Conservation (phyloP, 768 basidiomycete species). For the Galerina marginata region DNA sequence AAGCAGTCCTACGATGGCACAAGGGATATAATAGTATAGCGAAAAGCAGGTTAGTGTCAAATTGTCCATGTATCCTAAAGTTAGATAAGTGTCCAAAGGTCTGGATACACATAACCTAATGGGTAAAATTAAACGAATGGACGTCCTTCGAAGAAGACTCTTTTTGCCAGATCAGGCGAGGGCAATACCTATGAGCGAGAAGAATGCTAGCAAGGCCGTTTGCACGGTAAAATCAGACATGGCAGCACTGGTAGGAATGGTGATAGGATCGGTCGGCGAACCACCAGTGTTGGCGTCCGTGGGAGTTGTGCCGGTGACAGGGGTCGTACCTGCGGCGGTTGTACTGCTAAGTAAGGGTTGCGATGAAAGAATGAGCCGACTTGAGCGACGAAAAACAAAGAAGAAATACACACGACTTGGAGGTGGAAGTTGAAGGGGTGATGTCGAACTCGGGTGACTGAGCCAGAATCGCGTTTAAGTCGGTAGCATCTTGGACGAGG, state of each 20-base stretch:
- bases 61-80: conserved; percentile 5
- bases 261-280: conserved; percentile 22
- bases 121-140: conserved; percentile 19
- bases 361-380: conserved; percentile 1
- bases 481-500: conserved; percentile 55
- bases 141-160: conserved; percentile 23
- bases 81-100: conserved; percentile 9
- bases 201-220: conserved; percentile 31
- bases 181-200: conserved; percentile 32
- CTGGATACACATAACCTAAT: background rate
- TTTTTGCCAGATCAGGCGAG: conserved; percentile 22
- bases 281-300: conserved; percentile 9
- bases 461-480: conserved; percentile 63
- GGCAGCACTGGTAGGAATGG: conserved; percentile 29
- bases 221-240: conserved; percentile 23
- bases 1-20: background rate
- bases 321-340: conserved; percentile 11
- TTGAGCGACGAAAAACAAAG: background rate
- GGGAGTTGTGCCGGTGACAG: conserved; percentile 12
- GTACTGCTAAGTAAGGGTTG: background rate
- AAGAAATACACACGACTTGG: conserved; percentile 28
- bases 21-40: background rate
- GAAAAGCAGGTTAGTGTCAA: conserved; percentile 1
- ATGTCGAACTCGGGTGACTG: conserved; percentile 71
- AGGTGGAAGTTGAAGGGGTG: conserved; percentile 24